These are phyloP conservation scores for Coemansia sp. DNA, from an alignment of 192 early-diverging fungal species.

Conservation along the genomic window DNA sequence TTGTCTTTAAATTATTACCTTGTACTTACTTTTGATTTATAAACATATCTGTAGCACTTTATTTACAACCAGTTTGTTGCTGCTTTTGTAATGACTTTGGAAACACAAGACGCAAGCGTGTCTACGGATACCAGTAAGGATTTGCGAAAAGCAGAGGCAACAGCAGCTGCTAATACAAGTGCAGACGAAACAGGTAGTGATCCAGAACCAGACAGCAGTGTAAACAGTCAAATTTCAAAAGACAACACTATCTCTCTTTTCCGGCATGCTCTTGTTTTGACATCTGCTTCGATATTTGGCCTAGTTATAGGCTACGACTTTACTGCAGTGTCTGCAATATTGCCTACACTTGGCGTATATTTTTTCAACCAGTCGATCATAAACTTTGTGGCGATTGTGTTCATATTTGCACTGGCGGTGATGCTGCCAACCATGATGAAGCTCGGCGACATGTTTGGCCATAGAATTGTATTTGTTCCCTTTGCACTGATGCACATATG, in stretches of 20 bases:
- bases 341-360: constrained; percentile 69
- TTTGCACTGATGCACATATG: constrained; percentile 40
- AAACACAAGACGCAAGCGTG: neutral
- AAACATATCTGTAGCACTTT: neutral
- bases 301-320: constrained; percentile 79
- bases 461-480: constrained; percentile 21
- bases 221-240: neutral
- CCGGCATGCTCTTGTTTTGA: neutral
- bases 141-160: neutral
- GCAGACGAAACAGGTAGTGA: neutral
- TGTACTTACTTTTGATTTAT: neutral
- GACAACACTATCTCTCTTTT: constrained; percentile 4
- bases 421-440: constrained; percentile 56
- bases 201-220: neutral
- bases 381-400: constrained; percentile 76
- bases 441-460: constrained; percentile 54
- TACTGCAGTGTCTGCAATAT: constrained; percentile 73
- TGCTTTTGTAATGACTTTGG: neutral
- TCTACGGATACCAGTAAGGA: neutral
- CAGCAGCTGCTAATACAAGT: neutral
- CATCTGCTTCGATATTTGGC: constrained; percentile 54
- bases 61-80: neutral
- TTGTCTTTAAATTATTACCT: neutral
- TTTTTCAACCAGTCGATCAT: constrained; percentile 67
- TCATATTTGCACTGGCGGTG: constrained; percentile 50